phyloP scores from a whole-genome alignment of 352 stramenopile species.

The Globisporangium echinulatum region DNA sequence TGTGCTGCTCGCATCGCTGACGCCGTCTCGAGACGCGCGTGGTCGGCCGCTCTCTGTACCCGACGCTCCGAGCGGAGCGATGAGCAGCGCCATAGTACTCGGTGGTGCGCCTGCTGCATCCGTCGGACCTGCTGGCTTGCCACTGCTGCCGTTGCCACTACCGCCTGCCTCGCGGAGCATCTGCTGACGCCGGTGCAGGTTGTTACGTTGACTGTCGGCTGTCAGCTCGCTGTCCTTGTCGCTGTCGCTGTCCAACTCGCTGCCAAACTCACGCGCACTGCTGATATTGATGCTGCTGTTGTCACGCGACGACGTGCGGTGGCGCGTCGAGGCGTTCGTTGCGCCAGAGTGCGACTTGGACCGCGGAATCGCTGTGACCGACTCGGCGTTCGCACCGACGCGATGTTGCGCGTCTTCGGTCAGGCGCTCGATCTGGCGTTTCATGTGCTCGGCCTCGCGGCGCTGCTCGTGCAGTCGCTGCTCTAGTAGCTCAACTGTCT shows the following conservation, averaged over 20 bases:
- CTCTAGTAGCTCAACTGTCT: constrained; percentile 47
- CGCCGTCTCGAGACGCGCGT: background rate
- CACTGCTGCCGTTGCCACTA: background rate
- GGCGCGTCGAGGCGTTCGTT: background rate
- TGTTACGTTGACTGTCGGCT: constrained; percentile 17
- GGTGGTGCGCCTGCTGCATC: background rate
- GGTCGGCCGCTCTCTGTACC: background rate
- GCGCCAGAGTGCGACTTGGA: constrained; percentile 27
- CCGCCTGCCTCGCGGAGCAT: background rate
- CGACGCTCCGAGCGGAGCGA: constrained; percentile 1
- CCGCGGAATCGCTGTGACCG: constrained; percentile 13
- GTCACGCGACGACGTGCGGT: background rate
- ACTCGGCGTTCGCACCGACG: background rate
- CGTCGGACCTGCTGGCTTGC: background rate
- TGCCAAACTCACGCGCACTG: constrained; percentile 14
- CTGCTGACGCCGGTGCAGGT: constrained; percentile 10
- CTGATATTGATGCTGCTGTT: constrained; percentile 13
- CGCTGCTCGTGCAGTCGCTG: constrained; percentile 55
- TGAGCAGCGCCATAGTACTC: constrained; percentile 9
- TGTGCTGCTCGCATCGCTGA: background rate
- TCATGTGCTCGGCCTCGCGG: constrained; percentile 42
- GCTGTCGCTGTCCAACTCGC: constrained; percentile 45
- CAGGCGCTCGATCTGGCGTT: constrained; percentile 32
- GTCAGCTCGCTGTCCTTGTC: constrained; percentile 20
- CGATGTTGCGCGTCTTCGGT: constrained; percentile 7